Percentiles rank a stretch among this genome's conserved stretches.
These are phyloP conservation scores for Microdochium paspali DNA, from an alignment of 2,329 filamentous ascomycete genomes.

Conservation along the genomic window DNA sequence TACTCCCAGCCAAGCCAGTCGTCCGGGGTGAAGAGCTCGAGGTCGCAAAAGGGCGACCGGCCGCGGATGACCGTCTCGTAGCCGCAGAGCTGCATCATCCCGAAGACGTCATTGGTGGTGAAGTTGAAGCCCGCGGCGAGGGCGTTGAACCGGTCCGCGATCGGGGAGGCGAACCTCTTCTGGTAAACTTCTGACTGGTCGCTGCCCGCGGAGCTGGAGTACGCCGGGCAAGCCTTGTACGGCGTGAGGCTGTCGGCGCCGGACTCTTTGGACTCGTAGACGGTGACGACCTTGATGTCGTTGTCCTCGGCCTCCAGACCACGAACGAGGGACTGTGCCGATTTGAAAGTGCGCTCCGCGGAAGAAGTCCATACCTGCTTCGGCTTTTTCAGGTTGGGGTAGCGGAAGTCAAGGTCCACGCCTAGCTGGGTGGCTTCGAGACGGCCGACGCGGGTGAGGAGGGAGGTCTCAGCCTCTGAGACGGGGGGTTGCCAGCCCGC, in stretches of 20 bases:
- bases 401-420: slow-evolving; percentile 47
- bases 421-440: slow-evolving; percentile 52
- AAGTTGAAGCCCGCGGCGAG: slow-evolving; percentile 50
- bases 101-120: slow-evolving; percentile 51
- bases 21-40: slow-evolving; percentile 47
- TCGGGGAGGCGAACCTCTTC: slow-evolving; percentile 48
- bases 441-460: slow-evolving; percentile 52
- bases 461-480: slow-evolving; percentile 43
- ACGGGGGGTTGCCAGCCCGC: slow-evolving; percentile 46
- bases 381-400: slow-evolving; percentile 42
- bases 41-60: slow-evolving; percentile 50
- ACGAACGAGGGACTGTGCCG: slow-evolving; percentile 46
- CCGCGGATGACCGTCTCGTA: slow-evolving; percentile 57
- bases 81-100: slow-evolving; percentile 57
- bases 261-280: slow-evolving; percentile 45
- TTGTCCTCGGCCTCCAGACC: slow-evolving; percentile 44
- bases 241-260: slow-evolving; percentile 54
- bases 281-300: slow-evolving; percentile 41
- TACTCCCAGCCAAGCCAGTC: slow-evolving; percentile 63
- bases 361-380: slow-evolving; percentile 52
- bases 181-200: slow-evolving; percentile 41
- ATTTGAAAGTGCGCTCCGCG: slow-evolving; percentile 50
- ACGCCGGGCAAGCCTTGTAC: slow-evolving; percentile 55
- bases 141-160: slow-evolving; percentile 45
- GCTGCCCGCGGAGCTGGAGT: slow-evolving; percentile 46